Evolutionary conservation across 768 basidiomycete species (phyloP), one percentile per base, ranked within the genome.

Genomic region (Suillus fuscotomentosus): DNA sequence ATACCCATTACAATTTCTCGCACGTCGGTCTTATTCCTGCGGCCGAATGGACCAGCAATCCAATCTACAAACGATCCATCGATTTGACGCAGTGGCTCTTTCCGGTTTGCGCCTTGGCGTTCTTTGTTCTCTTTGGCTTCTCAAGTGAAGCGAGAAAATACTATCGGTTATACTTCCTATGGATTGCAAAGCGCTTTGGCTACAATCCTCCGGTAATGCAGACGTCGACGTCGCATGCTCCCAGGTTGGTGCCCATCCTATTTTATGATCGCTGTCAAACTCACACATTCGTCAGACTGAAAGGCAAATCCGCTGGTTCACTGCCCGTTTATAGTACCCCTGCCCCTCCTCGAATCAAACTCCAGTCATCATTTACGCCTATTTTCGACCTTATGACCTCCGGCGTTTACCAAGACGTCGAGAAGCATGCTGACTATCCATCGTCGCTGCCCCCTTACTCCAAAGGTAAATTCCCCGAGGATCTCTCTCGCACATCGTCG

Each of bases 91-190:
- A 87, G 60, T 87, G 86, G 86, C 60, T 78, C 27, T 68, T 77
- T 20, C 73, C 85, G 9, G 66, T 80, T 41, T 84, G 82, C 66
- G 83, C 85, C 3, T 72, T 88, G 64, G 15, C 83, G 50, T 90
- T 90, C 78, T 90, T 90, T 70, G 73, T 72, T n/a, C 84, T 87
- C 78, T 90, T 91, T 69, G 88, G 88, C 2, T 83, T 88, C 60
- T 85, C 83, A 11, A 80, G 82, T 31, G 89, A 89, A 70, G 87
- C 88, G 34, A 76, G 79, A 63, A 82, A 78, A 69, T 75, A 85
- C 66, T 89, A 89, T 69, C 74, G 78, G 15, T 2, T 34, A 3
- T 27, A 27, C 17, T 53, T 53, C 51, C 17, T 31, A 4, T 53
- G 51, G 51, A 31, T 53, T 20, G 27, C 51, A 31, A 31, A 53